These are phyloP conservation scores for Polygonum aviculare DNA, from an alignment of 148 eudicot genomes.

Conservation along the genomic window DNA sequence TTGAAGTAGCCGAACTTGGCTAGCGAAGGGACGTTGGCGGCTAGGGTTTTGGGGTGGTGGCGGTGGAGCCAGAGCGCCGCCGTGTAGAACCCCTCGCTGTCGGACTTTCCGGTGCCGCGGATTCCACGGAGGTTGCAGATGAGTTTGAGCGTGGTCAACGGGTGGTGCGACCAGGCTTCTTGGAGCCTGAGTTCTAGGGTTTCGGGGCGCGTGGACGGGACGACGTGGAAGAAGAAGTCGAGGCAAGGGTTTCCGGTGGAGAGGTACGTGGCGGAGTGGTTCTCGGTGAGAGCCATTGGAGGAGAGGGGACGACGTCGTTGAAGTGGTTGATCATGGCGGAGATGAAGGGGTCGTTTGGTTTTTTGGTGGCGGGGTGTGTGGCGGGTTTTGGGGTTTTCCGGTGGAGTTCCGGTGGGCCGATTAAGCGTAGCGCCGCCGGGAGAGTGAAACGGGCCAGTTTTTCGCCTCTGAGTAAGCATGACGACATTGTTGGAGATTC, in stretches of 20 bases:
- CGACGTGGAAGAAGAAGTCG: slow-evolving; percentile 23
- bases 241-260: slow-evolving; percentile 19
- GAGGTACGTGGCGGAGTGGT: slow-evolving; percentile 13
- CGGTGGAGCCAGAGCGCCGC: slow-evolving; percentile 17
- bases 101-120: slow-evolving; percentile 20
- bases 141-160: slow-evolving; percentile 13
- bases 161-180: neutral
- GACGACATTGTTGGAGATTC: too few relatives aligned
- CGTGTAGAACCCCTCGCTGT: slow-evolving; percentile 16
- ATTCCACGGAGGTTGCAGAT: slow-evolving; percentile 21
- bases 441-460: too few relatives aligned
- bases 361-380: neutral
- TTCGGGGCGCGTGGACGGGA: slow-evolving; percentile 13
- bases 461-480: too few relatives aligned
- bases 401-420: neutral
- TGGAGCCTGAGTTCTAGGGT: neutral
- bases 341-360: neutral
- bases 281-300: slow-evolving; percentile 12
- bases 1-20: slow-evolving; percentile 18
- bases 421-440: too few relatives aligned
- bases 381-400: neutral
- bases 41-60: slow-evolving; percentile 20
- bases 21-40: slow-evolving; percentile 6
- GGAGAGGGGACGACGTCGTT: neutral
- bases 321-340: slow-evolving; percentile 11